phyloP scores from a whole-genome alignment of 148 eudicot species.

The Rhododendron williamsianum region DNA sequence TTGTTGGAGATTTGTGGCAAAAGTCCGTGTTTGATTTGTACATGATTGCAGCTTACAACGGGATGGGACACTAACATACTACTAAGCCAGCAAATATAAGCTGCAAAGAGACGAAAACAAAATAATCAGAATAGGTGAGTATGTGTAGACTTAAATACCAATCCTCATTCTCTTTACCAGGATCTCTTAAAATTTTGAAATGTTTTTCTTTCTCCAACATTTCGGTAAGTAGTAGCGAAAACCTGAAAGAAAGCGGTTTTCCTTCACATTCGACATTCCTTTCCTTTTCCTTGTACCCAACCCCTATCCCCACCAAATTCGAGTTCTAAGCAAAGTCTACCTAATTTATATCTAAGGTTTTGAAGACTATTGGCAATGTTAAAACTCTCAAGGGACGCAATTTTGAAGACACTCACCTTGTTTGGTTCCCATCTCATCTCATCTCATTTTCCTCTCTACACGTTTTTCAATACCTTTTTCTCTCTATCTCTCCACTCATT shows the following conservation, averaged over 20 bases:
- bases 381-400: not conserved
- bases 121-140: not conserved
- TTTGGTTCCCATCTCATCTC: too few relatives aligned
- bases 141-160: not conserved
- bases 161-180: not conserved
- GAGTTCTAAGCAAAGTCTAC: not conserved
- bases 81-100: not conserved
- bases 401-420: not conserved
- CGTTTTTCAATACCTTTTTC: too few relatives aligned
- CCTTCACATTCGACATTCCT: not conserved
- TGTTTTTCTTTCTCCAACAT: not conserved
- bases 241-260: not conserved
- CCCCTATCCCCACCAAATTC: not conserved
- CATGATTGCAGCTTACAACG: not conserved
- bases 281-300: not conserved
- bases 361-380: not conserved
- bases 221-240: not conserved
- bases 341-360: not conserved
- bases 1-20: too few relatives aligned
- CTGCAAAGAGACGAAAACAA: not conserved
- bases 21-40: too few relatives aligned
- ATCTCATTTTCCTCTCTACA: too few relatives aligned
- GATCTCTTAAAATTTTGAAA: not conserved
- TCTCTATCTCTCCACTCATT: too few relatives aligned
- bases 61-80: not conserved